These are phyloP conservation scores for Tagetes erecta DNA, from an alignment of 129 eudicot species.

Conservation along the genomic window DNA sequence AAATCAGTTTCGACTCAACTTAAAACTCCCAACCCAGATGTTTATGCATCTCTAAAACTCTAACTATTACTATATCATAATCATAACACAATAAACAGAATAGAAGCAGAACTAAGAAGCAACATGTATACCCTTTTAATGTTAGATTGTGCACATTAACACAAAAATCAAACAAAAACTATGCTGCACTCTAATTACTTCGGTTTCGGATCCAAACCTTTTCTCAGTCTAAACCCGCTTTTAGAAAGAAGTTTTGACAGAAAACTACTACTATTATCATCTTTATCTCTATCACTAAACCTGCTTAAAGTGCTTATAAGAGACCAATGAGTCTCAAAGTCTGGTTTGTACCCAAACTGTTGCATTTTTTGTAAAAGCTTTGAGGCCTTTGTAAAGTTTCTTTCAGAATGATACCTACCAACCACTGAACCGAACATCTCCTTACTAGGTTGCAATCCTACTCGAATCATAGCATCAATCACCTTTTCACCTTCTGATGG, in stretches of 20 bases:
- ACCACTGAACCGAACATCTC: slow-evolving; percentile 54
- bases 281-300: slow-evolving; percentile 40
- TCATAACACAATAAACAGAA: no score
- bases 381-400: slow-evolving; percentile 58
- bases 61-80: no score
- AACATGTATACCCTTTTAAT: not conserved
- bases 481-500: slow-evolving; percentile 58
- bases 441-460: slow-evolving; percentile 54
- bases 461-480: slow-evolving; percentile 45
- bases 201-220: slow-evolving; percentile 20
- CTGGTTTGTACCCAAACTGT: slow-evolving; percentile 72
- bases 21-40: no score
- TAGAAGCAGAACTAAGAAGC: not conserved
- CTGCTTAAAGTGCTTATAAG: slow-evolving; percentile 65
- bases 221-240: slow-evolving; percentile 53
- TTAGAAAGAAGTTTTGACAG: slow-evolving; percentile 71
- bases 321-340: slow-evolving; percentile 87
- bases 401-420: slow-evolving; percentile 51
- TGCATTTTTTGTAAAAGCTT: slow-evolving; percentile 64
- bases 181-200: slow-evolving; percentile 17
- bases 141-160: not conserved
- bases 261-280: slow-evolving; percentile 40
- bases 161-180: not conserved
- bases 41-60: no score
- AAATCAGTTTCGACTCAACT: no score